phyloP scores from a whole-genome alignment of 192 early-diverging fungal genomes.

The Dissophora globulifera region DNA sequence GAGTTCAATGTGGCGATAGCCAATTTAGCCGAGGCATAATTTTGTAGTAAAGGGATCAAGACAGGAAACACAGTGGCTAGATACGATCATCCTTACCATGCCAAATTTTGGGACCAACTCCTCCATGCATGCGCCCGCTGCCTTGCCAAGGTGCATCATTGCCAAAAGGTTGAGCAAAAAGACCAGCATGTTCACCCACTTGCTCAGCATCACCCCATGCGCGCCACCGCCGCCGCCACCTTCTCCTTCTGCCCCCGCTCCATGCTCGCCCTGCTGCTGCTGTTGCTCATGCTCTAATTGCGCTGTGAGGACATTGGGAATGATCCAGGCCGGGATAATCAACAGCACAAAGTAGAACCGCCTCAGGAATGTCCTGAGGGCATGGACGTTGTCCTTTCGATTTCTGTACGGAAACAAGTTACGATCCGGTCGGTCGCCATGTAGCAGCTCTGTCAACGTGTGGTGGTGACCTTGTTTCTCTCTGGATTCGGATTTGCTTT shows the following conservation, averaged over 20 bases:
- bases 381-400: constrained; percentile 5
- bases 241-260: background rate
- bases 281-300: constrained; percentile 4
- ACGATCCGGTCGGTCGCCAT: constrained; percentile 19
- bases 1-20: too few species aligned
- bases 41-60: background rate
- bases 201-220: constrained; percentile 9
- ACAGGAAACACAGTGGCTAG: too few species aligned
- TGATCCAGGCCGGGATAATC: constrained; percentile 31
- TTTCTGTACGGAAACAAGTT: constrained; percentile 26
- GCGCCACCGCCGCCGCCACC: background rate
- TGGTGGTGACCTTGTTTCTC: background rate
- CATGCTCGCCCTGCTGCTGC: background rate
- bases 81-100: constrained; percentile 14
- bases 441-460: constrained; percentile 1
- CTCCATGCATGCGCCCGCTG: constrained; percentile 32
- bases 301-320: constrained; percentile 20
- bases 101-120: constrained; percentile 32
- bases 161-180: constrained; percentile 38
- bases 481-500: background rate
- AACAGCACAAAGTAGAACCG: constrained; percentile 26
- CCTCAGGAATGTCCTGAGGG: constrained; percentile 3
- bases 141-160: constrained; percentile 39
- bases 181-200: constrained; percentile 7
- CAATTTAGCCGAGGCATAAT: background rate